A percentile compares a stretch with the other conserved stretches of the same genome.
Evolutionary conservation across 106 monocot genomes (phyloP).

Genomic region (Dendrobium officinale): DNA sequence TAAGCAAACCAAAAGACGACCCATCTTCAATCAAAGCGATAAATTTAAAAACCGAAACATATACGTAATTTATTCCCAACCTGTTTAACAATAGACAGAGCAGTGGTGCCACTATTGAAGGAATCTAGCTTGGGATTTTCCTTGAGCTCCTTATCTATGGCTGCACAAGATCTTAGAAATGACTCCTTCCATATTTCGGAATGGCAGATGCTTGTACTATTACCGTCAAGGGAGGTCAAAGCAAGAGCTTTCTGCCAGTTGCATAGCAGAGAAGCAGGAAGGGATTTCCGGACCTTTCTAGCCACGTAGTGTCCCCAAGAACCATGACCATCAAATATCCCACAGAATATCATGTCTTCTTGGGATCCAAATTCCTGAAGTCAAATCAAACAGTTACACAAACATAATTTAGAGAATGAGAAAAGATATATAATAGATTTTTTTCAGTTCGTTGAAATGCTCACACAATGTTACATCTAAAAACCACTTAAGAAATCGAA

Average conservation of each 20-base stretch:
- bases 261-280: constrained; percentile 69
- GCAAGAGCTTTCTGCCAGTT: constrained; percentile 69
- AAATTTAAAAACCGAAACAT: neutral
- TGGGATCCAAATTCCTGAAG: constrained; percentile 79
- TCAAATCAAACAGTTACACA: constrained; percentile 8
- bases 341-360: constrained; percentile 73
- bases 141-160: constrained; percentile 64
- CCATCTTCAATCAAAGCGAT: neutral
- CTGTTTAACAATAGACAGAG: constrained; percentile 36
- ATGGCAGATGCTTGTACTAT: constrained; percentile 27
- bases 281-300: constrained; percentile 49
- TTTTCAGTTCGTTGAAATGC: neutral
- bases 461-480: neutral
- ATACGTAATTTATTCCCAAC: neutral
- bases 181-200: constrained; percentile 76
- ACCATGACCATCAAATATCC: constrained; percentile 92
- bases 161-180: constrained; percentile 46
- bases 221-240: constrained; percentile 12
- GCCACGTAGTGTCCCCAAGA: constrained; percentile 87
- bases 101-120: constrained; percentile 80
- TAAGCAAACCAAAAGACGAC: neutral
- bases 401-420: neutral
- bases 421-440: neutral
- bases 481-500: neutral
- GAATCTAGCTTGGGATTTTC: constrained; percentile 45